Evolutionary conservation across 2,329 filamentous ascomycete genomes (phyloP).

Genomic region (Mycogone perniciosa): DNA sequence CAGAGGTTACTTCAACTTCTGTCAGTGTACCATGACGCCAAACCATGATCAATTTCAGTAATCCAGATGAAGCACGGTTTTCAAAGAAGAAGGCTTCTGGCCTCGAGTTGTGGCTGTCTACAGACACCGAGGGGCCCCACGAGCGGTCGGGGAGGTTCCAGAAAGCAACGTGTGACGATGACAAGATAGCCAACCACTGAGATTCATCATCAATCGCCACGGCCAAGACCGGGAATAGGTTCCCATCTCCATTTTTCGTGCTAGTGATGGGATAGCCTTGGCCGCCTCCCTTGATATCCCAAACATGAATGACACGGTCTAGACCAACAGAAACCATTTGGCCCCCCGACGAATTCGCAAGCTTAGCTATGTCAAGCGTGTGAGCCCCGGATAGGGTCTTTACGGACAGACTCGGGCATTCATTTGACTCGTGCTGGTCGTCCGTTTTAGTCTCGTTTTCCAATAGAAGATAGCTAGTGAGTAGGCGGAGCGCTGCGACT

Average conservation of each 20-base stretch:
- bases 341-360: slow-evolving; percentile 57
- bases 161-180: slow-evolving; percentile 50
- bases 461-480: slow-evolving; percentile 71
- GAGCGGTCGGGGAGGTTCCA: slow-evolving; percentile 55
- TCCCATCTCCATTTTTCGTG: slow-evolving; percentile 33
- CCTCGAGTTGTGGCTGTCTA: slow-evolving; percentile 47
- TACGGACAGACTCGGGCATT: slow-evolving; percentile 48
- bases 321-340: slow-evolving; percentile 63
- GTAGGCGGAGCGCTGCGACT: slow-evolving; percentile 57
- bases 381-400: slow-evolving; percentile 58
- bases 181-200: slow-evolving; percentile 60
- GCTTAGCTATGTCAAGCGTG: slow-evolving; percentile 59
- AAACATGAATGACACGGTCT: slow-evolving; percentile 62
- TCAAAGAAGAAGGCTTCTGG: slow-evolving; percentile 61
- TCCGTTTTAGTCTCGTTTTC: slow-evolving; percentile 48
- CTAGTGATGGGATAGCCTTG: slow-evolving; percentile 36
- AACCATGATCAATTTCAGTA: slow-evolving; percentile 52
- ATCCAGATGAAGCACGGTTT: slow-evolving; percentile 27
- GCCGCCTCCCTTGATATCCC: slow-evolving; percentile 49
- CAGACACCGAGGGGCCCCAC: slow-evolving; percentile 49
- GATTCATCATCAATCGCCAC: slow-evolving; percentile 60
- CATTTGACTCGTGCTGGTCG: slow-evolving; percentile 39
- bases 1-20: slow-evolving; percentile 43
- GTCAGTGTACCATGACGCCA: slow-evolving; percentile 58
- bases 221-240: slow-evolving; percentile 54